Evolutionary conservation across 345 rosid species (phyloP), one percentile per base, ranked within the genome.

Genomic region (Populus deltoides): DNA sequence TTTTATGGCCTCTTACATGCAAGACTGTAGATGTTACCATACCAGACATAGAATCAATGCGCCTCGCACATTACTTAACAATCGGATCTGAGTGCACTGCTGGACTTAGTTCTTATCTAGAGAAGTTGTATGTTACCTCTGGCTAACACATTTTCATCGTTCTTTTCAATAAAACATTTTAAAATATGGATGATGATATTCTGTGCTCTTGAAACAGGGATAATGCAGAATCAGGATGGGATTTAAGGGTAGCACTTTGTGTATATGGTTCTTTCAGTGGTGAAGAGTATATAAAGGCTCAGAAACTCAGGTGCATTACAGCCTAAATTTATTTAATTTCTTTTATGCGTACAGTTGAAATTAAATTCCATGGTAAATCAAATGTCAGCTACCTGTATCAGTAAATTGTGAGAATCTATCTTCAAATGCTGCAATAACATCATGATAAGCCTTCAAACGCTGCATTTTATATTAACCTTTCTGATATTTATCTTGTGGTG

Each of bases 41-140:
- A 86, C 97, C 97, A 17, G 93, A 88, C 16, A 89, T 92, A 78
- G 93, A 92, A 78, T 84, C 81, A 31, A 92, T 92, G 97, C 85
- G 93, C 12, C 82, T 92, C n/a, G 97, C 97, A 22, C 97, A 92
- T 79, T 92, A 92, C 63, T 1, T 79, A 68, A 92, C 97, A 9
- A 88, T 90, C 67, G 97, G 89, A 59, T 85, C 93, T 0, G 97
- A 92, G 78, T 86, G 90, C 27, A 88, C 33, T 66, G 72, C 93
- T 51, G 78, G 91, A 1, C 88, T 92, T 41, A 74, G 85, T 70
- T 72, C 89, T 29, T 68, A 88, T 77, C 86, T 87, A 1, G 84
- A 86, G 71, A 90, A 87, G 25, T 15, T 87, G 95, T 90, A 81
- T 9, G 92, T 77, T 20, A 68, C 33, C 68, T 45, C 31, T 36